These are phyloP conservation scores for Fusarium sp. DNA, from an alignment of 2,329 filamentous ascomycete genomes.

Conservation along the genomic window DNA sequence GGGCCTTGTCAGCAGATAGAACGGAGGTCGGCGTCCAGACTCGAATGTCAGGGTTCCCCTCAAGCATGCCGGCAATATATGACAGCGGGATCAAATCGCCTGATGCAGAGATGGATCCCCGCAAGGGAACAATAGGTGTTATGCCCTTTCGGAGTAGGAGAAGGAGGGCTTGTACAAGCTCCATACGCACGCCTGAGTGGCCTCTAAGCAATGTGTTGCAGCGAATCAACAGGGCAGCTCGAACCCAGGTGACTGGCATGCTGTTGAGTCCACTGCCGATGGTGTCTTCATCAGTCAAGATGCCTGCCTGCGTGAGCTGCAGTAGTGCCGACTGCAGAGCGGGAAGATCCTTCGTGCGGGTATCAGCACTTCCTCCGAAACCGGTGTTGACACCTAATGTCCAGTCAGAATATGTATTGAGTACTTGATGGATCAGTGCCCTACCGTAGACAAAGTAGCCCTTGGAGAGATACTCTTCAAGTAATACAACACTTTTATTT, in stretches of 20 bases:
- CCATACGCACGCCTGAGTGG: neutral
- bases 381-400: neutral
- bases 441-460: neutral
- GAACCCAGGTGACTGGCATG: neutral
- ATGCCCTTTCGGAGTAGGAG: fast-evolving
- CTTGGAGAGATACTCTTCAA: neutral
- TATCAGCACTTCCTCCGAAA: neutral
- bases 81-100: neutral
- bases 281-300: fast-evolving
- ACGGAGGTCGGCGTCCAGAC: fast-evolving
- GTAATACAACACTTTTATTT: neutral
- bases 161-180: neutral
- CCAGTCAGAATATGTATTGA: neutral
- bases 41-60: neutral
- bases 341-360: neutral
- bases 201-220: neutral
- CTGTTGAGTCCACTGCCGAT: fast-evolving
- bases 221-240: neutral
- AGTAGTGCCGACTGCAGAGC: neutral
- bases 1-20: fast-evolving
- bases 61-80: neutral
- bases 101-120: neutral
- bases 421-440: too few relatives aligned
- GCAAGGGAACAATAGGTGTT: neutral
- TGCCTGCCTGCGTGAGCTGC: fast-evolving